Percentiles rank a stretch among this genome's conserved stretches.
Conservation (phyloP, 768 basidiomycete species). For the Dendrothele bispora region DNA sequence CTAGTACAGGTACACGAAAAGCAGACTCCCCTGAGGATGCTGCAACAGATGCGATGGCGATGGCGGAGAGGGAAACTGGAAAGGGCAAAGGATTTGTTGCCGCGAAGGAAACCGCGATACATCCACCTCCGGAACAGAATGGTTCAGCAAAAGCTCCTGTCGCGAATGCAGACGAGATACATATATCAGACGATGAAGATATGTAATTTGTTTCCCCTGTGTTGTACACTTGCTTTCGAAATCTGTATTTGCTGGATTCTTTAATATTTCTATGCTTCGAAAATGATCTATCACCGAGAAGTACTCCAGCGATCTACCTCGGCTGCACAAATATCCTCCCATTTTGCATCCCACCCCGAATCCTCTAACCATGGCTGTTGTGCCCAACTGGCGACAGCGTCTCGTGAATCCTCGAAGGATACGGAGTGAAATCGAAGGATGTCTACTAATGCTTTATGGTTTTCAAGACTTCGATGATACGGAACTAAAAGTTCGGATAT, state of each 20-base stretch:
- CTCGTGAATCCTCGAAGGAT: conserved; percentile 69
- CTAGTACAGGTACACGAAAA: conserved; percentile 55
- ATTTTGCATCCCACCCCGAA: conserved; percentile 64
- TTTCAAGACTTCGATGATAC: conserved; percentile 65
- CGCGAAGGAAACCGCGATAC: conserved; percentile 55
- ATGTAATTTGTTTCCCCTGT: conserved; percentile 32
- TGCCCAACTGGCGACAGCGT: conserved; percentile 63
- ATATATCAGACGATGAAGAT: conserved; percentile 84
- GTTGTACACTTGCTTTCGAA: conserved; percentile 13
- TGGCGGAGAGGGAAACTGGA: conserved; percentile 67
- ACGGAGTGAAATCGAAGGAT: conserved; percentile 62
- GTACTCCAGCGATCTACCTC: conserved; percentile 80
- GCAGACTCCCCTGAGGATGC: conserved; percentile 41
- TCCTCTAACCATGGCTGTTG: conserved; percentile 69
- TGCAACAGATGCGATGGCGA: conserved; percentile 82
- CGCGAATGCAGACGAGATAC: conserved; percentile 80
- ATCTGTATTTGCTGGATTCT: background rate
- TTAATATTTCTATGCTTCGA: no score
- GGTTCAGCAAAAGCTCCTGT: conserved; percentile 28
- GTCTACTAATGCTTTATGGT: conserved; percentile 56
- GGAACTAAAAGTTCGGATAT: conserved; percentile 56
- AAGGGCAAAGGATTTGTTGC: conserved; percentile 71
- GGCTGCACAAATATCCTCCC: conserved; percentile 78
- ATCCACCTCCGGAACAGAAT: conserved; percentile 36
- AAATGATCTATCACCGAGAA: conserved; percentile 15